Percentiles rank a stretch among this genome's conserved stretches.
phyloP scores from a whole-genome alignment of 169 alveolate species.

The Plasmodium yoelii region DNA sequence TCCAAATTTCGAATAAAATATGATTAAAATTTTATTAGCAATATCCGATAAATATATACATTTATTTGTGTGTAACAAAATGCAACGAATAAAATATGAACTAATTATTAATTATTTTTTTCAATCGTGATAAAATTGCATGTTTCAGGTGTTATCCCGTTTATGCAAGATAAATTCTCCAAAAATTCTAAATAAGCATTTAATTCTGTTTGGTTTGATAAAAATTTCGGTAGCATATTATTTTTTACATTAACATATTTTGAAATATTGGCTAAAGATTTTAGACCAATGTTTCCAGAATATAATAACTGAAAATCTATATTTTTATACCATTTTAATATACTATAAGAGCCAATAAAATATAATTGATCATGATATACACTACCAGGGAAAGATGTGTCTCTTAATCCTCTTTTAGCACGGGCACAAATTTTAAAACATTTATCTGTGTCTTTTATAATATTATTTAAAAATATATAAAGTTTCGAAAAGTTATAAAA shows the following conservation, averaged over 20 bases:
- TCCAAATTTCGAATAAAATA: too few species aligned
- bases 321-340: slow-evolving; percentile 54
- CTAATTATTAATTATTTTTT: neutral
- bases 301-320: slow-evolving; percentile 47
- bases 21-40: too few species aligned
- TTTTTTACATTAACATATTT: slow-evolving; percentile 34
- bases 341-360: slow-evolving; percentile 74
- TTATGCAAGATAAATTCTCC: slow-evolving; percentile 22
- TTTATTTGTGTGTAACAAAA: too few species aligned
- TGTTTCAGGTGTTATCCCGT: slow-evolving; percentile 48
- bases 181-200: slow-evolving; percentile 26
- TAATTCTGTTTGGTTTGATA: slow-evolving; percentile 18
- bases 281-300: slow-evolving; percentile 68
- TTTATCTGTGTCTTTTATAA: slow-evolving; percentile 47
- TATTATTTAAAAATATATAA: slow-evolving; percentile 32
- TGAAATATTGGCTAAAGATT: slow-evolving; percentile 26
- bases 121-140: slow-evolving; percentile 27
- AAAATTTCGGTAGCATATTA: slow-evolving; percentile 35
- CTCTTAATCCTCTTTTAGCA: slow-evolving; percentile 72
- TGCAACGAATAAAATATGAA: too few species aligned
- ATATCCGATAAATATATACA: too few species aligned
- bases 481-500: slow-evolving; percentile 52
- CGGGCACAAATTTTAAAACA: slow-evolving; percentile 71
- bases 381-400: slow-evolving; percentile 62
- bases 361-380: slow-evolving; percentile 75